These are phyloP conservation scores for Starmerella ratchasimensis DNA, from an alignment of 805 yeast species.

Conservation along the genomic window DNA sequence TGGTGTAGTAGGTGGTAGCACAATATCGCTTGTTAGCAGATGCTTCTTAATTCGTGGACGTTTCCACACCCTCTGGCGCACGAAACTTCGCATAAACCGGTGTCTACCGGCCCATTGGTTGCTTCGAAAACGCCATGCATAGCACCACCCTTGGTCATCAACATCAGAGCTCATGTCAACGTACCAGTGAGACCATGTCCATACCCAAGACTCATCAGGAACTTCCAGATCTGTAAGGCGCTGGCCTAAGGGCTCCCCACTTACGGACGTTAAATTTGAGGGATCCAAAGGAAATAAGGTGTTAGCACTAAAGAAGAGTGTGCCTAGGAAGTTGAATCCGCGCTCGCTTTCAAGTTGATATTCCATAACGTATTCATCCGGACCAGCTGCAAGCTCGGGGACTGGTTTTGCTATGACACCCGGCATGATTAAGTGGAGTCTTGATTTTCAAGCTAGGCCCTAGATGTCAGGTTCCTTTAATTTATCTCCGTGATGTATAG, in stretches of 20 bases:
- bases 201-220: conserved; percentile 49
- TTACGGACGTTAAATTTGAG: conserved; percentile 25
- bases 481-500: neutral
- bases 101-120: conserved; percentile 49
- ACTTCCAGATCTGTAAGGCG: conserved; percentile 25
- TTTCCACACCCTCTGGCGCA: conserved; percentile 56
- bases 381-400: neutral
- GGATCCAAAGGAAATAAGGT: conserved; percentile 30
- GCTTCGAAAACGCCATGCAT: conserved; percentile 39
- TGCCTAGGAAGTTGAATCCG: conserved; percentile 30
- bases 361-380: conserved; percentile 19
- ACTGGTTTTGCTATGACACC: neutral
- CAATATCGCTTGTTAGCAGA: neutral
- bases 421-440: neutral
- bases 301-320: conserved; percentile 26
- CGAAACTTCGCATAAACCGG: conserved; percentile 43
- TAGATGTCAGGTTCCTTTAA: neutral
- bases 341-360: conserved; percentile 31
- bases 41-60: conserved; percentile 24
- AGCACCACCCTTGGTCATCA: conserved; percentile 80
- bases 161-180: conserved; percentile 55
- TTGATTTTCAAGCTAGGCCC: neutral
- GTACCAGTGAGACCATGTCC: conserved; percentile 64
- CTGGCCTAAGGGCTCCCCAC: conserved; percentile 23
- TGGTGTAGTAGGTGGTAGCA: no score